Percentiles rank a stretch among this genome's conserved stretches.
These are phyloP conservation scores for Ophiocordyceps sinensis DNA, from an alignment of 2,329 filamentous ascomycete genomes.

Conservation along the genomic window DNA sequence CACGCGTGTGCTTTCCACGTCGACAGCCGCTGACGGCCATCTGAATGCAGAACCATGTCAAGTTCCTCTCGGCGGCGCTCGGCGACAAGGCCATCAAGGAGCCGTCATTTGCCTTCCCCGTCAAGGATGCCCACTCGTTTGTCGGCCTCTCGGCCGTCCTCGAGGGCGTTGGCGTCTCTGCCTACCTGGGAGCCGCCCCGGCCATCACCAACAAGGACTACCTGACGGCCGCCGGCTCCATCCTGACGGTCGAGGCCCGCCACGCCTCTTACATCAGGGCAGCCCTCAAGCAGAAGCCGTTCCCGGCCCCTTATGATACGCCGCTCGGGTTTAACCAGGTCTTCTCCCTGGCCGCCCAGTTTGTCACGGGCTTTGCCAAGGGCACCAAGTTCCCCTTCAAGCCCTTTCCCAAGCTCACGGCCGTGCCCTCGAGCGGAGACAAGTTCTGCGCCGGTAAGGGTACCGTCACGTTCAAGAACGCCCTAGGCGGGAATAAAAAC, in stretches of 20 bases:
- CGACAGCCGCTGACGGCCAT: neutral
- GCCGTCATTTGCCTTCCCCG: slow-evolving; percentile 45
- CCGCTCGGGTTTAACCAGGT: slow-evolving; percentile 44
- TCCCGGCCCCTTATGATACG: slow-evolving; percentile 44
- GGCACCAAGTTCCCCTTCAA: slow-evolving; percentile 44
- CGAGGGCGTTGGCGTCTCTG: slow-evolving; percentile 48
- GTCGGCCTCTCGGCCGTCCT: slow-evolving; percentile 49
- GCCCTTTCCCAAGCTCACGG: slow-evolving; percentile 32
- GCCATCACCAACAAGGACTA: slow-evolving; percentile 43
- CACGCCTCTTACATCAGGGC: slow-evolving; percentile 47
- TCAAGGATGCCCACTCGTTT: slow-evolving; percentile 41
- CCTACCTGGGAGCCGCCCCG: slow-evolving; percentile 49
- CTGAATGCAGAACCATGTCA: neutral
- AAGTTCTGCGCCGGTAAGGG: slow-evolving; percentile 1
- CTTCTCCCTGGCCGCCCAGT: slow-evolving; percentile 48
- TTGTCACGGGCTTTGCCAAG: slow-evolving; percentile 43
- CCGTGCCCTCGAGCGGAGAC: neutral
- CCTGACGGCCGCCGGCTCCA: slow-evolving; percentile 45
- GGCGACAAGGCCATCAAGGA: slow-evolving; percentile 34
- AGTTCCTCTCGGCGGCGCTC: slow-evolving; percentile 4
- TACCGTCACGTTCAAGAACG: slow-evolving; percentile 1
- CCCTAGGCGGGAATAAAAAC: neutral
- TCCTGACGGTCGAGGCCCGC: slow-evolving; percentile 47
- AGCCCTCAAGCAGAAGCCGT: slow-evolving; percentile 32
- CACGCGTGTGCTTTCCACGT: neutral